phyloP scores from a whole-genome alignment of 768 basidiomycete genomes.

The Mycena galericulata region DNA sequence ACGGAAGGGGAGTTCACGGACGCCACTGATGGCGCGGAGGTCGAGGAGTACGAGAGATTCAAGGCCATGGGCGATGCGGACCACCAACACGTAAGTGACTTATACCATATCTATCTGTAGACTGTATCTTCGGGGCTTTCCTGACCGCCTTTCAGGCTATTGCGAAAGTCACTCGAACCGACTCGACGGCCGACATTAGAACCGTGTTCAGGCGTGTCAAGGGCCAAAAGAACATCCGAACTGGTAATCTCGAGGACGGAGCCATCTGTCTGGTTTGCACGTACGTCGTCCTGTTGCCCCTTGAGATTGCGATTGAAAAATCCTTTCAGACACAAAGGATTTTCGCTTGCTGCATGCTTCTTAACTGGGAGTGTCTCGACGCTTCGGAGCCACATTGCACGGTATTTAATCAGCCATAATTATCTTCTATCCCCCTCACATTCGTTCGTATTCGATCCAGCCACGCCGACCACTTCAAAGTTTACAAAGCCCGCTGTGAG shows the following conservation, averaged over 20 bases:
- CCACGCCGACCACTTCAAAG: not conserved
- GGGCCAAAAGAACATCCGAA: not conserved
- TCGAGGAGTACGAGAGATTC: not conserved
- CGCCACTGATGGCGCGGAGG: too few relatives aligned
- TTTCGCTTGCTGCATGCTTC: not conserved
- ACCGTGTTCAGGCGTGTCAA: slow-evolving; percentile 2
- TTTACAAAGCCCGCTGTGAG: not conserved
- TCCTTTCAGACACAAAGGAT: not conserved
- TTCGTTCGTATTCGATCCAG: not conserved
- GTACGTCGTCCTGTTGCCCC: not conserved
- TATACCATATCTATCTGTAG: not conserved
- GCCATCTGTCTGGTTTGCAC: slow-evolving; percentile 1
- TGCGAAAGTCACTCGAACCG: not conserved
- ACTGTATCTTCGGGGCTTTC: not conserved
- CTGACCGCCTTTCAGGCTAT: not conserved
- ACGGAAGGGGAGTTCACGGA: too few relatives aligned
- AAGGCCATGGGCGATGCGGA: slow-evolving; percentile 16
- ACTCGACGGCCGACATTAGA: slow-evolving; percentile 2
- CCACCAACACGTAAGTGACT: not conserved
- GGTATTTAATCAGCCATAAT: not conserved
- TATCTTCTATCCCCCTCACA: not conserved
- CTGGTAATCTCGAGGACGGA: not conserved
- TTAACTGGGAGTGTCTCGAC: slow-evolving; percentile 1
- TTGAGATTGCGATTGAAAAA: not conserved
- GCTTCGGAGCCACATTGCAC: slow-evolving; percentile 7